Evolutionary conservation across 73 alveolate genomes (phyloP).

Genomic region (Breviolum minutum): DNA sequence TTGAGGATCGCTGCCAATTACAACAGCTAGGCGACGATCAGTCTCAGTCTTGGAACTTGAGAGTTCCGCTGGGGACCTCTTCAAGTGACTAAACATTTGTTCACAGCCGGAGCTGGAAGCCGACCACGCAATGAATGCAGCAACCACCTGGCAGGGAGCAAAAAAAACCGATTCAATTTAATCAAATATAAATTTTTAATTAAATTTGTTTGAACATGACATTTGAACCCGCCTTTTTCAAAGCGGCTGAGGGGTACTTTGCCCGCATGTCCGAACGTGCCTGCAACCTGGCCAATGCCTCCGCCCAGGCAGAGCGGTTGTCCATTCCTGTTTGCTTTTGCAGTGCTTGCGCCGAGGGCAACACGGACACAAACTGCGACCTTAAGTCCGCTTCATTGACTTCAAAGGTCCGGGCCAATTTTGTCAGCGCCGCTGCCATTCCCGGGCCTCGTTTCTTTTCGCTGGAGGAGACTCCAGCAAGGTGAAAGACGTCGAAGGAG

Average conservation of each 20-base stretch:
- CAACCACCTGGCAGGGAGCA: neutral
- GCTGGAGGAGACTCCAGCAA: neutral
- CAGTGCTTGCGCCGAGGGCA: conserved; percentile 4
- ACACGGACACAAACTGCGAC: neutral
- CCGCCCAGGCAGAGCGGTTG: conserved; percentile 20
- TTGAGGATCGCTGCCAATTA: conserved; percentile 16
- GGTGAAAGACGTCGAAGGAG: neutral
- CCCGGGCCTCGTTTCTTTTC: too few relatives aligned
- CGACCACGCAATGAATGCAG: neutral
- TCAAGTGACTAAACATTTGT: neutral
- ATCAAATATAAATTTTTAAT: neutral
- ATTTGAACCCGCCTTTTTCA: neutral
- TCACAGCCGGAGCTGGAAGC: neutral
- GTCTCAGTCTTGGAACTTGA: neutral
- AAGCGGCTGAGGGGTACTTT: neutral
- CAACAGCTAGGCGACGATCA: neutral
- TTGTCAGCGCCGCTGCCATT: neutral
- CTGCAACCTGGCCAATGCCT: neutral
- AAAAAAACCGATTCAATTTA: too few relatives aligned
- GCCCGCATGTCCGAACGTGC: neutral
- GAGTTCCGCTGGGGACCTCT: neutral
- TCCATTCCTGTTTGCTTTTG: neutral
- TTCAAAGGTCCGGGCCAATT: neutral
- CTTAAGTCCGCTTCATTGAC: neutral
- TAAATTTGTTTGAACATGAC: neutral